A percentile compares a stretch with the other conserved stretches of the same genome.
Conservation (phyloP, 768 basidiomycete species). For the Sarcodon aspratus region DNA sequence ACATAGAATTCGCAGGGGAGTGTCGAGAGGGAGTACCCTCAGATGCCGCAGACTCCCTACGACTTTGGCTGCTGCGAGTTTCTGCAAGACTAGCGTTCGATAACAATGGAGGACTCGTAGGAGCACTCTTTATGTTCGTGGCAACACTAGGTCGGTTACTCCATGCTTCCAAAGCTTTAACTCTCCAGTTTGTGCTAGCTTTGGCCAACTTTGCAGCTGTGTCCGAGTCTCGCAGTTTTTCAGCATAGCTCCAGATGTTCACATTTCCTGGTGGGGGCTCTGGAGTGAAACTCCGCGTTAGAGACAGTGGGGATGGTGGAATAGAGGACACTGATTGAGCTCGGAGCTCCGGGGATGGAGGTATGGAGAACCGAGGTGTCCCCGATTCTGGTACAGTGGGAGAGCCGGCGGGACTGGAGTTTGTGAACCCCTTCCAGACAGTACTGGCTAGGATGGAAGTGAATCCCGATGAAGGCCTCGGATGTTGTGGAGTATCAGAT, state of each 20-base stretch:
- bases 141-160: conserved; percentile 10
- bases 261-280: conserved; percentile 14
- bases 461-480: conserved; percentile 19
- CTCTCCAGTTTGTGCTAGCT: conserved; percentile 67
- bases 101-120: not conserved
- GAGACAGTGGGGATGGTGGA: conserved; percentile 11
- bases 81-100: not conserved
- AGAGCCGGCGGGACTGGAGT: conserved; percentile 62
- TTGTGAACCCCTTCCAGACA: conserved; percentile 73
- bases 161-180: conserved; percentile 38
- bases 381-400: conserved; percentile 27
- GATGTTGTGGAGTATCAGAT: not conserved
- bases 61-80: not conserved
- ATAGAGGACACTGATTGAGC: not conserved
- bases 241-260: conserved; percentile 60
- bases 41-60: not conserved
- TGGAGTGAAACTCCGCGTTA: conserved; percentile 1
- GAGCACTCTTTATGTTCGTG: not conserved
- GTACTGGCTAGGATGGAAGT: conserved; percentile 45
- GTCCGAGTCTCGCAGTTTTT: conserved; percentile 64
- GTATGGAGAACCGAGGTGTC: conserved; percentile 15
- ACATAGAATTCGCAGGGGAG: conserved; percentile 4
- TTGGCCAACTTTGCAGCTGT: conserved; percentile 60
- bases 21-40: not conserved
- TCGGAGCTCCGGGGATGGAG: conserved; percentile 3